Conservation (phyloP, 352 stramenopile genomes). For the Vaucheria bursata region DNA sequence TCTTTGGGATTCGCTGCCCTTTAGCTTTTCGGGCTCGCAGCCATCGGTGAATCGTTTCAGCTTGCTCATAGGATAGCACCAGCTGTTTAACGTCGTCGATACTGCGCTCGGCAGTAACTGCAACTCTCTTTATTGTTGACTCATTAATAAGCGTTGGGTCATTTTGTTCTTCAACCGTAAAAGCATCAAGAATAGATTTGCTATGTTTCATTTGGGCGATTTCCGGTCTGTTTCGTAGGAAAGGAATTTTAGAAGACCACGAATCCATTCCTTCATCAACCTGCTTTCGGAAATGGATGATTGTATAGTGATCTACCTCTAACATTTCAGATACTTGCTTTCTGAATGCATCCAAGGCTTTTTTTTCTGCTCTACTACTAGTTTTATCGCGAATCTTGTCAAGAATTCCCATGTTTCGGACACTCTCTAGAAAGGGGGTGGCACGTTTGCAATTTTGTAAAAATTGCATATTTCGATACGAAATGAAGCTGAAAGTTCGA, state of each 20-base stretch:
- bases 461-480: no score
- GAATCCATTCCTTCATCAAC: neutral
- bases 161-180: neutral
- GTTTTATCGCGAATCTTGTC: neutral
- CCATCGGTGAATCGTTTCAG: conserved; percentile 10
- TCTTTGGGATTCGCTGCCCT: neutral
- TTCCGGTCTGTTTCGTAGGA: neutral
- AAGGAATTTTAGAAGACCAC: neutral
- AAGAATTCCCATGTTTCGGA: conserved; percentile 4
- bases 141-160: neutral
- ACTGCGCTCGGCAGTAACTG: neutral
- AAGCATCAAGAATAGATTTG: conserved; percentile 2
- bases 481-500: no score
- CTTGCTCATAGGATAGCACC: neutral
- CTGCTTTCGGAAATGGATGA: neutral
- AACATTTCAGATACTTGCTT: conserved; percentile 10
- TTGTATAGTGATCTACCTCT: neutral
- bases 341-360: neutral
- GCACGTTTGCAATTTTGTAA: no score
- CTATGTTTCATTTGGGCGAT: neutral
- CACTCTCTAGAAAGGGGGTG: neutral
- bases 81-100: neutral
- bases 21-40: neutral
- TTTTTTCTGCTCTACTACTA: neutral
- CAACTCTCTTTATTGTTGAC: neutral